Evolutionary conservation across 768 basidiomycete genomes (phyloP), one percentile per base, ranked within the genome.

Genomic region (Kwoniella sp.): DNA sequence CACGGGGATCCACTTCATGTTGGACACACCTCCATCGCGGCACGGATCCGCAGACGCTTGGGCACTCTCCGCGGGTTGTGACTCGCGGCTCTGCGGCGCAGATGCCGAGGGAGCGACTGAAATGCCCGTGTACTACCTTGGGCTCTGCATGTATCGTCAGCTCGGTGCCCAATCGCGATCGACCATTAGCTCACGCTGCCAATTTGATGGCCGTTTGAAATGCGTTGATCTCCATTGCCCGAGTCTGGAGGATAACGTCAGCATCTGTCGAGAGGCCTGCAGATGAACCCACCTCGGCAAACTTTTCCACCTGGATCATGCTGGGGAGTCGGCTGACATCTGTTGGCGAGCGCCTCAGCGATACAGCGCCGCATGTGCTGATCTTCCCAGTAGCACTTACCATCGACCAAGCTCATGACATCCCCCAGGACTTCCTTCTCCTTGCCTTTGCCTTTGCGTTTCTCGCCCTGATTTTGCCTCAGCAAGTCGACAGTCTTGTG

Each of bases 31-130:
- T 98, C 93, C 25, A 83, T 79, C 17, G 79, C 79, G 3, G 93
- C 92, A 69, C 86, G 87, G 39, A 82, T 83, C 47, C 92, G 80
- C 26, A 98, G 77, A 15, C 87, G 80, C n/a, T 81, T 71, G 1
- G 93, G 93, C 26, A 99, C 88, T 10, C 92, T 83, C 3, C 89
- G 84, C 20, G 90, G 84, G 73, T 96, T 87, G 73, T 98, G 93
- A 65, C 89, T 91, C 2, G 95, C 93, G 10, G 93, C 93, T 66
- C 93, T 80, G 38, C 93, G 80, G 25, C 95, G 82, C 20, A 99
- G 79, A 74, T 91, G 88, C 15, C 93, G 82, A 10, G 93, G 93
- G 6, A 98, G 80, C 9, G 86, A 84, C 74, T 99, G 93, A 84
- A 92, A 99, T 4, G 84, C 87, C 53, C 91, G 80, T 50, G 87